Evolutionary conservation across 495 filamentous ascomycete genomes (phyloP).

Genomic region (Penicillium arizonense): DNA sequence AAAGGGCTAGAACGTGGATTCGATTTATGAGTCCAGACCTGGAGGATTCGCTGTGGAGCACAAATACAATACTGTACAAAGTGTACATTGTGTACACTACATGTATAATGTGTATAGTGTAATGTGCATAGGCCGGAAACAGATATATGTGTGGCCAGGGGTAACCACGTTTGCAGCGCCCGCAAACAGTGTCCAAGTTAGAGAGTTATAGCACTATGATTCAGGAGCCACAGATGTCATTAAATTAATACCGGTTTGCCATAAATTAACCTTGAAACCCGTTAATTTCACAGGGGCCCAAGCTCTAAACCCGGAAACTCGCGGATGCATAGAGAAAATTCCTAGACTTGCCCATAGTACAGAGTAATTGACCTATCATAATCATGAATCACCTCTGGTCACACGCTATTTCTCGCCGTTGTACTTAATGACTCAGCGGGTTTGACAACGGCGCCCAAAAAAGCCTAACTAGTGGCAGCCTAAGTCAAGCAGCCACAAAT

Average conservation of each 20-base stretch:
- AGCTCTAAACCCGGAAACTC: background rate
- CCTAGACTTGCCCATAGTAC: background rate
- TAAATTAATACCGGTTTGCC: background rate
- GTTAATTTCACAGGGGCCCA: background rate
- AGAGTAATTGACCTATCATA: conserved; percentile 4
- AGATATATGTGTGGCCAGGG: conserved; percentile 7
- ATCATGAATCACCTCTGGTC: background rate
- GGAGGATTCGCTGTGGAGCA: background rate
- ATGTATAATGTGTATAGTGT: too few relatives aligned
- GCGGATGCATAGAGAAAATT: background rate
- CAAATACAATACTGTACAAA: background rate
- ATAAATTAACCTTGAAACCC: conserved; percentile 1
- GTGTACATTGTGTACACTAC: too few relatives aligned
- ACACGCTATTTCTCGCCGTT: background rate
- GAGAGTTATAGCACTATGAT: background rate
- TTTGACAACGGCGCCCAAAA: too few relatives aligned
- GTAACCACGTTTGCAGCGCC: conserved; percentile 19
- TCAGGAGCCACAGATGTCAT: conserved; percentile 8
- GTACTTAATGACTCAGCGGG: too few relatives aligned
- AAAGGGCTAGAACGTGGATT: background rate
- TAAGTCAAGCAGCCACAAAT: too few relatives aligned
- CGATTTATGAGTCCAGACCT: background rate
- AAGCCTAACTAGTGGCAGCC: too few relatives aligned
- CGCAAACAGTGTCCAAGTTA: conserved; percentile 10
- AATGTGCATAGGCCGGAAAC: conserved; percentile 3